Conservation (phyloP, 2,329 filamentous ascomycete species). For the Tolypocladium amazonense region DNA sequence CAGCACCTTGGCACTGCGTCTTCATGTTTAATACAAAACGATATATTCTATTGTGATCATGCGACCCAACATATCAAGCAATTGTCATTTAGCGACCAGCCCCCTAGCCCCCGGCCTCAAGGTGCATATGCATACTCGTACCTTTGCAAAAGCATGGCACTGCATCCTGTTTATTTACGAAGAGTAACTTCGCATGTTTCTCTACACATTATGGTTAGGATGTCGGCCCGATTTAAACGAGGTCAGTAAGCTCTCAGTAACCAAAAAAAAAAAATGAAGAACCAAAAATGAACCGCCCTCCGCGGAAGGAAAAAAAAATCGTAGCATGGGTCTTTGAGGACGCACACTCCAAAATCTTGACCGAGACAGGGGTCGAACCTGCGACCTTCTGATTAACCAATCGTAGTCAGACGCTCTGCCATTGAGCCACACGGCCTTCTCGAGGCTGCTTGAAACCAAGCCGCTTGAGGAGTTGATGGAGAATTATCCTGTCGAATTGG, state of each 20-base stretch:
- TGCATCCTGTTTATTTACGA: too few species aligned
- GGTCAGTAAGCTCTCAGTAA: neutral
- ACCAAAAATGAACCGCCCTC: too few species aligned
- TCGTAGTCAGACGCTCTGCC: conserved; percentile 6
- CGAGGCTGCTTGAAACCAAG: neutral
- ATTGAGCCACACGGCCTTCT: conserved; percentile 4
- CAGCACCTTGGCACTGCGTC: neutral
- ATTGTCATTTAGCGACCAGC: too few species aligned
- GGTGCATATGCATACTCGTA: neutral
- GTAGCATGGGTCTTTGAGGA: neutral
- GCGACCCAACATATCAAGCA: too few species aligned
- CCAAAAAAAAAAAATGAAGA: neutral
- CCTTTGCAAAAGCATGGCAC: too few species aligned
- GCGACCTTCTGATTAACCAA: conserved; percentile 5
- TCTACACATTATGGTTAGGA: neutral
- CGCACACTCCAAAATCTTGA: neutral
- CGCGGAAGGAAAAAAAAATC: neutral
- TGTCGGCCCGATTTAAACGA: neutral
- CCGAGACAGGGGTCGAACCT: conserved; percentile 6
- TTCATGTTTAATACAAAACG: neutral
- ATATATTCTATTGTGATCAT: too few species aligned
- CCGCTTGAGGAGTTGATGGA: neutral
- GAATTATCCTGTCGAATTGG: neutral
- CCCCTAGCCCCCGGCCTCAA: neutral
- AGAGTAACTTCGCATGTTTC: too few species aligned